Base-by-base conservation (phyloP, 1,284 basidiomycete genomes). In the Irpex sp. region DNA sequence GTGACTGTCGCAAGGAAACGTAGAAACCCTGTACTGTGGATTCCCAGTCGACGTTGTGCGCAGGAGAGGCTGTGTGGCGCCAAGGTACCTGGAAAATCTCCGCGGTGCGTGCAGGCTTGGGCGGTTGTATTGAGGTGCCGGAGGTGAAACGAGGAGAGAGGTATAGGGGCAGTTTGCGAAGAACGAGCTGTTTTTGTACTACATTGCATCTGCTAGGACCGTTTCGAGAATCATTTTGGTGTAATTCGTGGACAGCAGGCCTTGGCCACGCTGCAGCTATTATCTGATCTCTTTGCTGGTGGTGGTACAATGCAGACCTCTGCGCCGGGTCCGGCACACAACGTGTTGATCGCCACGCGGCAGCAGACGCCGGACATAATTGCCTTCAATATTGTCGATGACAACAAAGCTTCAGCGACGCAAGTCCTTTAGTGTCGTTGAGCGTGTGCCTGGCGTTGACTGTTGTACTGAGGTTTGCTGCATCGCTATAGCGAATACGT, bases 251-350 rank as follows among this genome's bases (percentile, higher is more conserved):
- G 43, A 51, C 55, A 49, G 19, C 56, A 61, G 55, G 57, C 61
- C 39, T 47, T 57, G 61, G 61, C 61, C 61, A 61, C 61, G 61
- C 55, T 61, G 61, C 61, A 58, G 26, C 9, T 39, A 61, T 61
- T 61, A 61, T 61, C 61, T 57, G 61, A 61, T 61, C 19, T 36
- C 55, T 8, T 39, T 51, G 26, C 26, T 26, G 36, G 13, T 50
- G 53, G 53, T 55, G 53, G 53, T 55, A 55, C 53, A 55, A 55
- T 26, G 6, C 9, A 55, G 53, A 13, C 9, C 33, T 8, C 7
- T 26, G 7, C 53, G 21, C 13, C 49, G 13, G 49, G 1, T 17
- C 53, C 21, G 53, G 53, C 21, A 55, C 33, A 31, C 17, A 55
- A 55, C 53, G 53, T 55, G 53, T 35, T 55, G 50, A 51, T 51